Base-by-base conservation (phyloP, 306 rosid species). In the Cucurbita argyrosperma region DNA sequence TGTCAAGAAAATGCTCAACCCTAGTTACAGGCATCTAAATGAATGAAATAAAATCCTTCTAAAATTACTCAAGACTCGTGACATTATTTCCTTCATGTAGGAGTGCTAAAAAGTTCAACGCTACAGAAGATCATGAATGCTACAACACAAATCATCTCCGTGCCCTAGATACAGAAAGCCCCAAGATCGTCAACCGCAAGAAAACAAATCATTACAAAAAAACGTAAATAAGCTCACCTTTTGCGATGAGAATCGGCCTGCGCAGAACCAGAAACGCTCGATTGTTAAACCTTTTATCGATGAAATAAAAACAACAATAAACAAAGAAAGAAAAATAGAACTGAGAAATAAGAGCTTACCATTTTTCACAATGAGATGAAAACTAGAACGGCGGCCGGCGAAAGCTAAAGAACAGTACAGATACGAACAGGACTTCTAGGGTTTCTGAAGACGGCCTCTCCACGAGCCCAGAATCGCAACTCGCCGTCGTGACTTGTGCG, bases 191-290 rank as follows among this genome's bases (percentile, higher is more conserved):
- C 15, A 70, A 50, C 6, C 59, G 42, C 8, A 70, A 50, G 30
- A 69, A 49, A 67, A 6, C 7, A 70, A 15, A 49, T 35, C 14
- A 74, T 16, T 19, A 46, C 71, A 30, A 46, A 10, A 45, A 6
- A 74, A 35, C 14, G 56, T 16, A 43, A 21, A 14, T 63, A 57
- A 74, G 80, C 80, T 84, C 77, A 89, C 99, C 87, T 84, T 85
- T 82, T 84, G 61, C 85, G 82, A 3, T 92, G 96, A 74, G 97
- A 88, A 79, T 88, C 95, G 18, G 91, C 92, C 99, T 94, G 92
- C 72, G 55, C 16, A 40, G 8, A 46, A 50, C 37, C 12, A 60
- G 45, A 72, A 12, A 46, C 4, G 77, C 59, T n/a, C 74, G 58
- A 71, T 46, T 18, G 12, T 52, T 54, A 57, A n/a, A 46, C 23